Percentiles rank a stretch among this genome's conserved stretches.
These are phyloP conservation scores for Rhodocollybia butyracea DNA, from an alignment of 768 basidiomycete genomes.

Conservation along the genomic window DNA sequence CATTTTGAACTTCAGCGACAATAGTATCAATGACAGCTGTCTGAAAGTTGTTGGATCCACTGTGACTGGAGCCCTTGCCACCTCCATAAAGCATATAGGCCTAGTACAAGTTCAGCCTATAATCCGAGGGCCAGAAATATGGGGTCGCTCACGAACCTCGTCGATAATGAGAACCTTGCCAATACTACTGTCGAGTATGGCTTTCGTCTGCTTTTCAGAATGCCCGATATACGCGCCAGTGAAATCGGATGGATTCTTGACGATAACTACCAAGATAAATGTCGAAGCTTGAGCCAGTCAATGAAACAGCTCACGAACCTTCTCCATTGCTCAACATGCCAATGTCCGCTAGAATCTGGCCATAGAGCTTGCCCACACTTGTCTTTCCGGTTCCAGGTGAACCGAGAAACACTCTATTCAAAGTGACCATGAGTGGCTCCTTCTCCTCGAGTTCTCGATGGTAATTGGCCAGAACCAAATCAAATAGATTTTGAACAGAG, in stretches of 20 bases:
- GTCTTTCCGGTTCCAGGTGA: constrained; percentile 74
- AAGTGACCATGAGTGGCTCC: constrained; percentile 34
- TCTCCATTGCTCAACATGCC: constrained; percentile 70
- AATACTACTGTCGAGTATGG: constrained; percentile 41
- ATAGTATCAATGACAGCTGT: constrained; percentile 46
- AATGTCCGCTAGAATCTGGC: constrained; percentile 57
- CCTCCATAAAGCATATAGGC: constrained; percentile 39
- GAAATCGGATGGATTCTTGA: constrained; percentile 70
- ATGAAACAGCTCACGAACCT: constrained; percentile 48
- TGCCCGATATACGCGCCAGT: constrained; percentile 55
- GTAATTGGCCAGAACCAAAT: constrained; percentile 34
- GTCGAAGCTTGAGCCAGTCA: too few relatives aligned
- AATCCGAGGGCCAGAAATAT: background rate
- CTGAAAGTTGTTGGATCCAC: constrained; percentile 29
- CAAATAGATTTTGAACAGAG: constrained; percentile 32
- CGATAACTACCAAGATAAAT: constrained; percentile 55
- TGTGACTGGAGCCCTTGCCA: constrained; percentile 23
- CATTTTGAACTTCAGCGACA: constrained; percentile 44
- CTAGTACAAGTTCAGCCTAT: too few relatives aligned
- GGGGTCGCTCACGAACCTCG: constrained; percentile 23
- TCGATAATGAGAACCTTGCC: constrained; percentile 47
- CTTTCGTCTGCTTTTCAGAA: constrained; percentile 64
- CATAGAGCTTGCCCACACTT: constrained; percentile 65
- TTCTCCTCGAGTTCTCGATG: constrained; percentile 39
- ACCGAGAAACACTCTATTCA: constrained; percentile 59